Evolutionary conservation across 1,284 basidiomycete genomes (phyloP), one percentile per base, ranked within the genome.

Genomic region (Cutaneotrichosporon cyanovorans): DNA sequence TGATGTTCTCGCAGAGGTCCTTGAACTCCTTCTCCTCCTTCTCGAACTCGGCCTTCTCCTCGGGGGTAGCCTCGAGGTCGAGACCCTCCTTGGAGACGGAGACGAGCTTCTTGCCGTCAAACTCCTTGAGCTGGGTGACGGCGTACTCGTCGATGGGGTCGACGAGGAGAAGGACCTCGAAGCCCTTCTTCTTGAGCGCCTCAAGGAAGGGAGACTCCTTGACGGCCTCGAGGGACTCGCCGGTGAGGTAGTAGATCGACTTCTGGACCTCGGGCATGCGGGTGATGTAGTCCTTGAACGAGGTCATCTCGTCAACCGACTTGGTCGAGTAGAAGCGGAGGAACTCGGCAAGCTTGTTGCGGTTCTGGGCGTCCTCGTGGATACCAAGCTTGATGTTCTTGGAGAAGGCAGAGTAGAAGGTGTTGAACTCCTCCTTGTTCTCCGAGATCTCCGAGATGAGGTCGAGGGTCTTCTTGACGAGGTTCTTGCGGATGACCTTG

Each of bases 211-310:
- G 93, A 50, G 93, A 97, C 75, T 97, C 90, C 66, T 80, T 82
- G 65, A 87, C 83, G 49, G 90, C 81, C 53, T 82, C 83, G 50
- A 98, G 85, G 11, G 90, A 93, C 78, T 98, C 95, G 74, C 95
- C 93, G 52, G 93, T 98, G 63, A 98, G 85, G 80, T 93, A 97
- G 82, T 97, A 97, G 74, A 96, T 91, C 66, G 91, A 90, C 78
- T 97, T 97, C 76, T 98, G 93, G 61, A 91, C 81, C 78, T 97
- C 91, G 58, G 93, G 93, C 92, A 96, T 97, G 66, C 93, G 92
- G 51, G 92, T 97, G 72, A 97, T 93, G 80, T 98, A 98, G 78
- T 98, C 92, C 77, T 97, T 96, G 69, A 99, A 82, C 39, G 91
- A 93, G 53, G 84, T 87, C 76, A 81, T 78, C 78, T 98, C 95